These are phyloP conservation scores for Ophiosphaerella herpotricha DNA, from an alignment of 2,329 filamentous ascomycete species.

Conservation along the genomic window DNA sequence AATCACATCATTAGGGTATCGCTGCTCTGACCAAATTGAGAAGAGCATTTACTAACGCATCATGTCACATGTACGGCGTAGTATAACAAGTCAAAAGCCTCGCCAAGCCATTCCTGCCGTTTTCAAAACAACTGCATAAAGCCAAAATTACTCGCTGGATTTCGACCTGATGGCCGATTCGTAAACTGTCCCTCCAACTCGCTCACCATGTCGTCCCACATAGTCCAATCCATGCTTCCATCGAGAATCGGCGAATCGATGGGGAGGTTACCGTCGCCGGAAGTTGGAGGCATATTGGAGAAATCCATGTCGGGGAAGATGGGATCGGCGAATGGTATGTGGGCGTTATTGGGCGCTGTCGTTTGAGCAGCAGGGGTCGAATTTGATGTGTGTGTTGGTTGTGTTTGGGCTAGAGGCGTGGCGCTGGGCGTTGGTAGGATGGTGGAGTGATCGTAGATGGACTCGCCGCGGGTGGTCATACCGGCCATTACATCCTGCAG, in stretches of 20 bases:
- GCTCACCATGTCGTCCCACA: conserved; percentile 54
- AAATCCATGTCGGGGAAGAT: conserved; percentile 26
- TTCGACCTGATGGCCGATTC: conserved; percentile 6
- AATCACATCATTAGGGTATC: not conserved
- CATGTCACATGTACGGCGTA: no score
- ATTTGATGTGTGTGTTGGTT: not conserved
- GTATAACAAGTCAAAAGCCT: no score
- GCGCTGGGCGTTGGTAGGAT: not conserved
- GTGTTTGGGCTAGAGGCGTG: not conserved
- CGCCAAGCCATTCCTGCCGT: not conserved
- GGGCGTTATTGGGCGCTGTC: conserved; percentile 16
- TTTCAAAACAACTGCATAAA: conserved; percentile 34
- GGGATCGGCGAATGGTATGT: conserved; percentile 12
- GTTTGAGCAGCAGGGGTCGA: conserved; percentile 1
- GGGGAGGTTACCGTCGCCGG: conserved; percentile 12
- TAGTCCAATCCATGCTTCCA: conserved; percentile 53
- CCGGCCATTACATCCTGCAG: conserved; percentile 37
- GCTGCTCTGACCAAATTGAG: not conserved
- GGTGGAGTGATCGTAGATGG: not conserved
- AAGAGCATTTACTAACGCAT: no score
- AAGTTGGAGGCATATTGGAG: conserved; percentile 19
- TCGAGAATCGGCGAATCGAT: conserved; percentile 40
- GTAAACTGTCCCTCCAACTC: conserved; percentile 47
- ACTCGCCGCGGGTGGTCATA: not conserved
- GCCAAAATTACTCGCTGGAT: conserved; percentile 16